Evolutionary conservation across 2,329 filamentous ascomycete genomes (phyloP), one percentile per base, ranked within the genome.

Genomic region (Fusarium graminum): DNA sequence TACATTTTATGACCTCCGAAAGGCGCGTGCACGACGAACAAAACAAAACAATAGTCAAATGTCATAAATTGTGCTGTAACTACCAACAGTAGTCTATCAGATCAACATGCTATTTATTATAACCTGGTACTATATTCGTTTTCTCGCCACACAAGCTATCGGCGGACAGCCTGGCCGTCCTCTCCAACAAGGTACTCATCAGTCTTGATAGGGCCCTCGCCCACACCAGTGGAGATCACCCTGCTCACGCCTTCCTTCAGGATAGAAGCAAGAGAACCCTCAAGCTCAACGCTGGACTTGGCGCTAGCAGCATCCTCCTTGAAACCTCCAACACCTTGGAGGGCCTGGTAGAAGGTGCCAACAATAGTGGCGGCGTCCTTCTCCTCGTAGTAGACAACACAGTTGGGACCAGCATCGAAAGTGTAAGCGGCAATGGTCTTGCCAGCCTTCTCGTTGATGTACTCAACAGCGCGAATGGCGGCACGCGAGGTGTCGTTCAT

Each of bases 331-430:
- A 90, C 84, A 28, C 82, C 78, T 2, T 79, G 82, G 25, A 94
- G 76, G 17, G 91, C 82, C 38, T 82, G 81, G 81, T 92, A 91
- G 79, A 99, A 91, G 1, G 89, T 86, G 10, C 93, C 94, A 0
- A 93, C 87, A 5, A 98, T 90, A 4, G 85, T 79, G 40, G 85
- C 84, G 65, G 89, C 85, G 70, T 97, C 87, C 82, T 94, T 85
- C 75, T 94, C 91, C 39, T 94, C 86, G 76, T 97, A 98, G 83
- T 99, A 99, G 49, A 99, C 88, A 49, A 99, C 96, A 39, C 93
- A 93, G 80, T 99, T 99, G 53, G 95, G 95, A 51, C 95, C 95
- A 0, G 95, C 95, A 76, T 99, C 95, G 74, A 98, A 99, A 0
- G 95, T 99, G 79, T 99, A 99, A 5, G 95, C 95, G 5, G 92